A percentile compares a stretch with the other conserved stretches of the same genome.
Conservation (phyloP, 208 protist genomes). For the Trypanosoma vivax region DNA sequence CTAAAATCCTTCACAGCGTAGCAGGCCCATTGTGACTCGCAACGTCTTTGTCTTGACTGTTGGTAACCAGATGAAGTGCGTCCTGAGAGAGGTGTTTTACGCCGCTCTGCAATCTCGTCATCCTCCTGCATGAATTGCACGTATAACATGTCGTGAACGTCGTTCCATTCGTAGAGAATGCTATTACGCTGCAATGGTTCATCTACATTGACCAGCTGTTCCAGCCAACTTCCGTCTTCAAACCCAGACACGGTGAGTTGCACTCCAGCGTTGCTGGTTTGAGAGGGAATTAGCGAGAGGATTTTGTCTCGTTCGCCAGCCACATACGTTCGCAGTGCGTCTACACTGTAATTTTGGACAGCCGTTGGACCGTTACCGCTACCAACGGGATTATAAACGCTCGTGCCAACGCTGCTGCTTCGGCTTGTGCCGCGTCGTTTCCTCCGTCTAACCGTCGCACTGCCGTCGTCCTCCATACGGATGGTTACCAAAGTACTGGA, state of each 20-base stretch:
- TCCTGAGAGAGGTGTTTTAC: no score
- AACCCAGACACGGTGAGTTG: background rate
- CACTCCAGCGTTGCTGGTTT: background rate
- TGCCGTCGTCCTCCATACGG: background rate
- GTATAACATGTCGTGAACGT: conserved; percentile 38
- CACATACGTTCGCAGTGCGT: conserved; percentile 11
- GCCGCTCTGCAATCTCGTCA: conserved; percentile 9
- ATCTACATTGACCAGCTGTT: conserved; percentile 23
- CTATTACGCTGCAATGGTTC: conserved; percentile 37
- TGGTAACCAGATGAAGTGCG: no score
- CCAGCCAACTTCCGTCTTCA: background rate
- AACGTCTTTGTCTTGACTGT: background rate
- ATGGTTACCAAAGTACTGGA: background rate
- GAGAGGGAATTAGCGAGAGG: background rate
- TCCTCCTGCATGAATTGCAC: conserved; percentile 23
- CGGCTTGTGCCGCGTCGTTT: conserved; percentile 5
- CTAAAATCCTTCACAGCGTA: conserved; percentile 17
- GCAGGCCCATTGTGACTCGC: conserved; percentile 1
- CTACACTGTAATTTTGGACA: conserved; percentile 4
- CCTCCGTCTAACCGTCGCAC: background rate
- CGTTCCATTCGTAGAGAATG: conserved; percentile 39
- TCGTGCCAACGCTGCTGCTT: background rate
- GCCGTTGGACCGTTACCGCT: background rate
- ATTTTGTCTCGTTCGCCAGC: conserved; percentile 11
- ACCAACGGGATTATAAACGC: background rate